Evolutionary conservation across 169 alveolate species (phyloP).

Genomic region (Eimeria zaria): DNA sequence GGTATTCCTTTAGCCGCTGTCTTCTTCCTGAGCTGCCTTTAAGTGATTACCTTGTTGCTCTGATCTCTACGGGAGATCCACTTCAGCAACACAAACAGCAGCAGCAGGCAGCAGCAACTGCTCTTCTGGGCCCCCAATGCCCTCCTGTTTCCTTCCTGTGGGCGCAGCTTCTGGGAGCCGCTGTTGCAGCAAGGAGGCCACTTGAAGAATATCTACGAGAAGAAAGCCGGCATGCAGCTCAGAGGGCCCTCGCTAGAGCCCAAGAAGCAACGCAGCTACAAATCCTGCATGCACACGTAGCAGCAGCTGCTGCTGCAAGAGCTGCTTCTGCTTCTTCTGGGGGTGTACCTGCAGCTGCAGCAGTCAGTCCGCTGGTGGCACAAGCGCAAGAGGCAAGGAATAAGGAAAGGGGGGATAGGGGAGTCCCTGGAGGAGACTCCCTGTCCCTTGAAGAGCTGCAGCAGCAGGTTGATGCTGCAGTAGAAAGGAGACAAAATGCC

Average conservation of each 20-base stretch:
- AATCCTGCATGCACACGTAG: neutral
- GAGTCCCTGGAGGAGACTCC: too few relatives aligned
- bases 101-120: neutral
- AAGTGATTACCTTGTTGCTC: neutral
- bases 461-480: neutral
- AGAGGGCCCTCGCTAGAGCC: neutral
- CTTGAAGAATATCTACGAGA: neutral
- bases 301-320: neutral
- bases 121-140: neutral
- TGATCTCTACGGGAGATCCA: neutral
- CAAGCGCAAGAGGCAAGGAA: neutral
- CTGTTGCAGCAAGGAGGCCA: constrained; percentile 8
- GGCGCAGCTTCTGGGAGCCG: constrained; percentile 23
- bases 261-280: neutral
- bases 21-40: neutral
- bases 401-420: neutral
- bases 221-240: neutral
- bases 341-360: neutral
- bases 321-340: constrained; percentile 3
- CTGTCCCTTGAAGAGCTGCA: neutral
- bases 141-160: neutral
- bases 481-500: neutral
- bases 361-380: neutral
- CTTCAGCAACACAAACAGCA: neutral
- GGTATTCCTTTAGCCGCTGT: neutral